These are phyloP conservation scores for Tagetes erecta DNA, from an alignment of 129 eudicot species.

Conservation along the genomic window DNA sequence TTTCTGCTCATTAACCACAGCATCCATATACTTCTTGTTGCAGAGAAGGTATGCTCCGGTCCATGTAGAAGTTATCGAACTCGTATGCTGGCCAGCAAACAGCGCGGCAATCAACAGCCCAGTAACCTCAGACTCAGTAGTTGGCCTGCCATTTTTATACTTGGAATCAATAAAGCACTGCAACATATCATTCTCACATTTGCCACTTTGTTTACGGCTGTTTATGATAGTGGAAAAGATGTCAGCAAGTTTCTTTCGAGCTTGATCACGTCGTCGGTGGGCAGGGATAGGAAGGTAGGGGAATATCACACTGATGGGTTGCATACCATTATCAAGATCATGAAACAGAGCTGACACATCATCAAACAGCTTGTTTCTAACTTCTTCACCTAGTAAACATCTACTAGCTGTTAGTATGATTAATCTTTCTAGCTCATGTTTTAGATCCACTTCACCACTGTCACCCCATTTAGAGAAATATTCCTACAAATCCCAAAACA, in stretches of 20 bases:
- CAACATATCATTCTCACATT: constrained; percentile 63
- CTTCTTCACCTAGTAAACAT: constrained; percentile 84
- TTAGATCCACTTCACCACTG: constrained; percentile 85
- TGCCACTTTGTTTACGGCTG: constrained; percentile 73
- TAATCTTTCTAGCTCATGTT: constrained; percentile 75
- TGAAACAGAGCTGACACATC: constrained; percentile 94
- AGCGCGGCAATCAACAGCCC: constrained; percentile 92
- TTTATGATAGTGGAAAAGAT: constrained; percentile 69
- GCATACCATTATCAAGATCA: constrained; percentile 96
- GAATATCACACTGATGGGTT: constrained; percentile 89
- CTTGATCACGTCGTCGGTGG: constrained; percentile 84
- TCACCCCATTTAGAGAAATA: constrained; percentile 96
- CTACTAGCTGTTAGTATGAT: constrained; percentile 89
- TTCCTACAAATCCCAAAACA: constrained; percentile 48
- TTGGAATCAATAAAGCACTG: constrained; percentile 93
- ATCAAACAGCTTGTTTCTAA: constrained; percentile 86
- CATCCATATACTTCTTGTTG: constrained; percentile 55
- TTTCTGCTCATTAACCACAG: constrained; percentile 72
- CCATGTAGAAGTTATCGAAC: constrained; percentile 93
- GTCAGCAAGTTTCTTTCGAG: constrained; percentile 69
- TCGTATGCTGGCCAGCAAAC: constrained; percentile 93
- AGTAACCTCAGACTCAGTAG: constrained; percentile 77
- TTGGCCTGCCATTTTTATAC: constrained; percentile 83
- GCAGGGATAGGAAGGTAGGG: constrained; percentile 96
- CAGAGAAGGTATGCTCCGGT: constrained; percentile 84